These are phyloP conservation scores for Piloderma croceum DNA, from an alignment of 768 basidiomycete species.

Conservation along the genomic window DNA sequence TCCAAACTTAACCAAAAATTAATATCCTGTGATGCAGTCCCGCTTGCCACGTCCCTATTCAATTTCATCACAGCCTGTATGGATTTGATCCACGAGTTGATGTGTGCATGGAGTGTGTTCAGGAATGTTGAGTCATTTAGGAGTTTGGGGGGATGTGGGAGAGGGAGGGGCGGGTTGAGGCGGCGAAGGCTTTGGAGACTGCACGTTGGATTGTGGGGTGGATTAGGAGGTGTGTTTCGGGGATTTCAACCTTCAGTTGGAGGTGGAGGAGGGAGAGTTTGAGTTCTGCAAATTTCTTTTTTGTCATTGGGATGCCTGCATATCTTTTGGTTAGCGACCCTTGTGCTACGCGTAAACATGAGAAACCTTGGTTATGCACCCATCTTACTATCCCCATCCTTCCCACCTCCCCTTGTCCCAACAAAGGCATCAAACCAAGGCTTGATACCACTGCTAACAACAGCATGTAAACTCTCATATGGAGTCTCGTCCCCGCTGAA, in stretches of 20 bases:
- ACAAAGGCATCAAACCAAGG: constrained; percentile 99
- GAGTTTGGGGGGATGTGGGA: constrained; percentile 68
- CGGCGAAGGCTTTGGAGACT: constrained; percentile 74
- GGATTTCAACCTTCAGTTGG: constrained; percentile 99
- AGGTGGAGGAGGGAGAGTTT: constrained; percentile 86
- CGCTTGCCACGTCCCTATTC: constrained; percentile 86
- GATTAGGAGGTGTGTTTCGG: constrained; percentile 88
- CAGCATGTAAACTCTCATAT: constrained; percentile 94
- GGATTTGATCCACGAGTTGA: constrained; percentile 97
- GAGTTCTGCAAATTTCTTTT: constrained; percentile 98
- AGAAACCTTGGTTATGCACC: constrained; percentile 37
- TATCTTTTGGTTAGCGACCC: too few species aligned
- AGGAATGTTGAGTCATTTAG: constrained; percentile 91
- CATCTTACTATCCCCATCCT: constrained; percentile 79
- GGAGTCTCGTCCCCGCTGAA: constrained; percentile 87
- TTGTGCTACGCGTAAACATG: constrained; percentile 2
- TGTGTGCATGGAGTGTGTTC: constrained; percentile 87
- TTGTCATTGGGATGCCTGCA: constrained; percentile 89
- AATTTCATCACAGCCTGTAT: constrained; percentile 96
- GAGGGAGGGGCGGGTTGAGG: constrained; percentile 65
- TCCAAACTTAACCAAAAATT: constrained; percentile 98
- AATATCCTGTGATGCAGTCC: constrained; percentile 97
- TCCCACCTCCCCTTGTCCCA: constrained; percentile 68
- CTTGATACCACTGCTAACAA: constrained; percentile 91
- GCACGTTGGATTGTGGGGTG: constrained; percentile 87